These are phyloP conservation scores for Wickerhamiella sorbophila DNA, from an alignment of 805 yeast genomes.

Conservation along the genomic window DNA sequence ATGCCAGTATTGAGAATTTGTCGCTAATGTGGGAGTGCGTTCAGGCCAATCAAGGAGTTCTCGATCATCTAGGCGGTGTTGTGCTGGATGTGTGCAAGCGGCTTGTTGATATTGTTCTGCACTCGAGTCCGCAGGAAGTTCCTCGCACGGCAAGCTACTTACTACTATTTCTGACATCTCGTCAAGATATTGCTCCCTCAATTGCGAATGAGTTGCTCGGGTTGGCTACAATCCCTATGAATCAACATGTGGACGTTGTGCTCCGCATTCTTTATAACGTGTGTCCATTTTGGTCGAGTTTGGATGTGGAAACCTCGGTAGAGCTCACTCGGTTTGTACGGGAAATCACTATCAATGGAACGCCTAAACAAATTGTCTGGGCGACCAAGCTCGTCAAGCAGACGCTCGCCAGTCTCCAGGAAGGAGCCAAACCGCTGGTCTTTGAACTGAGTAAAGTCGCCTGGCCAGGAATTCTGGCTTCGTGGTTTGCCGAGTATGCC, in stretches of 20 bases:
- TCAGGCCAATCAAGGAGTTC: constrained; percentile 47
- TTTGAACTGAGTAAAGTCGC: neutral
- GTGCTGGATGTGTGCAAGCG: constrained; percentile 21
- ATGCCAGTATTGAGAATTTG: constrained; percentile 36
- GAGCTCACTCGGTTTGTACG: constrained; percentile 1
- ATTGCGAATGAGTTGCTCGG: constrained; percentile 6
- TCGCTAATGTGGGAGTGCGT: constrained; percentile 61
- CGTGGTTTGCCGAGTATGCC: neutral
- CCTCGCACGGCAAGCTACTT: constrained; percentile 8
- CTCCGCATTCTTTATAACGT: constrained; percentile 15
- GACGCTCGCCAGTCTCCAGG: neutral
- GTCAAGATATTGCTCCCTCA: constrained; percentile 5
- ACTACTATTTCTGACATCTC: constrained; percentile 9
- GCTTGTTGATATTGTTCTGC: constrained; percentile 6
- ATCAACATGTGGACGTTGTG: constrained; percentile 7
- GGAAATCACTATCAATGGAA: neutral
- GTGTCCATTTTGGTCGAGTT: constrained; percentile 8
- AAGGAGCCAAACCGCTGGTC: constrained; percentile 2
- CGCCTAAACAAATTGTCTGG: constrained; percentile 1
- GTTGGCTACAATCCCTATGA: constrained; percentile 1
- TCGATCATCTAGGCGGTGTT: constrained; percentile 27
- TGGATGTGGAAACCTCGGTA: neutral
- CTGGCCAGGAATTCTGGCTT: neutral
- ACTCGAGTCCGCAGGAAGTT: constrained; percentile 1
- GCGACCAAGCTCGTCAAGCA: neutral